Evolutionary conservation across 768 basidiomycete species (phyloP).

Genomic region (Trametes cubensis): DNA sequence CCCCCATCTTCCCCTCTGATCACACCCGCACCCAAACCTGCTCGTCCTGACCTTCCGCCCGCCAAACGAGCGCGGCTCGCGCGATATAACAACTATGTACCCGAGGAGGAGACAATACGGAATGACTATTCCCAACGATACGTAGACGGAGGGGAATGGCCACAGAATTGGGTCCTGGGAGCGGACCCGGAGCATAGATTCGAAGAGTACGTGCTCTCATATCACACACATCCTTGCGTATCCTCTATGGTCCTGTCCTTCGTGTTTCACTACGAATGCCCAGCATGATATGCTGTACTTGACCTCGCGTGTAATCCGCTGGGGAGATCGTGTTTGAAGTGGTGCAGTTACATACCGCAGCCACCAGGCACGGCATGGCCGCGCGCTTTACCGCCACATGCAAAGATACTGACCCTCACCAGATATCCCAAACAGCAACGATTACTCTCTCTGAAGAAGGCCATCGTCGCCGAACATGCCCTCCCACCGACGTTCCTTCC

Average conservation of each 20-base stretch:
- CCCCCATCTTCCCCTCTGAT: slow-evolving; percentile 48
- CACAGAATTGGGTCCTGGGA: slow-evolving; percentile 91
- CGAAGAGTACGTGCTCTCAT: slow-evolving; percentile 76
- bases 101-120: slow-evolving; percentile 94
- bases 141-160: slow-evolving; percentile 90
- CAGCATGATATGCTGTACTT: too few species aligned
- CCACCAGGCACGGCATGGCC: not conserved
- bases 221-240: not conserved
- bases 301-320: too few species aligned
- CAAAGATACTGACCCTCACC: not conserved
- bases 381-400: not conserved
- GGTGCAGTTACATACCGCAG: not conserved
- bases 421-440: slow-evolving; percentile 96
- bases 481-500: slow-evolving; percentile 76
- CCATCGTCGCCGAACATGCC: slow-evolving; percentile 68
- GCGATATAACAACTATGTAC: slow-evolving; percentile 80
- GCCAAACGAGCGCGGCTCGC: slow-evolving; percentile 72
- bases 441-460: slow-evolving; percentile 80
- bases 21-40: slow-evolving; percentile 40
- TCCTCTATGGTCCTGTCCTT: not conserved
- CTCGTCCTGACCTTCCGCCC: slow-evolving; percentile 58
- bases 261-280: too few species aligned
- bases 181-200: slow-evolving; percentile 87
- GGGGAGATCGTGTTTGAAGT: not conserved
- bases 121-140: slow-evolving; percentile 94